Conservation (phyloP, 305 asterid species). For the Salvia sclarea region DNA sequence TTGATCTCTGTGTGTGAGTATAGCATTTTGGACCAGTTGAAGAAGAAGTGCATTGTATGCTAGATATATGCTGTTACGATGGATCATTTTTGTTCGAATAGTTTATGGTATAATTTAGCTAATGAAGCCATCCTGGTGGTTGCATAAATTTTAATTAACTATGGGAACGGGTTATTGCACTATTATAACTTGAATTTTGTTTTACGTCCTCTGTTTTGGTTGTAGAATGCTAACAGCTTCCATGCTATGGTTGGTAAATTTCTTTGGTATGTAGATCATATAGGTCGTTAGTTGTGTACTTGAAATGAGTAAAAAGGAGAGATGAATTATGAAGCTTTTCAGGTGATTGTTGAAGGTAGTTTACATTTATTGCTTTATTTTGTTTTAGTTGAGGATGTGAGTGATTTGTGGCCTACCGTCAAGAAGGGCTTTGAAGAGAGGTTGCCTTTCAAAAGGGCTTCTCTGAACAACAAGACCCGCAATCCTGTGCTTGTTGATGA, state of each 20-base stretch:
- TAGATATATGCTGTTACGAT: slow-evolving; percentile 20
- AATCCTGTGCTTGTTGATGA: slow-evolving; percentile 82
- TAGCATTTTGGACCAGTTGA: slow-evolving; percentile 20
- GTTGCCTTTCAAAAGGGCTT: slow-evolving; percentile 74
- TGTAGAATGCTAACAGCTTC: slow-evolving; percentile 14
- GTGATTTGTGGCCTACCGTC: slow-evolving; percentile 90
- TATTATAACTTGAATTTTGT: slow-evolving; percentile 3
- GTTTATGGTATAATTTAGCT: slow-evolving; percentile 14
- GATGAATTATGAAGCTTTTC: background rate
- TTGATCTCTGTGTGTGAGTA: slow-evolving; percentile 23
- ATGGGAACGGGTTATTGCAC: slow-evolving; percentile 1
- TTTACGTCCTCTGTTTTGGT: background rate
- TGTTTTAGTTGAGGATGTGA: slow-evolving; percentile 93
- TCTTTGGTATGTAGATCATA: background rate
- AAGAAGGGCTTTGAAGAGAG: slow-evolving; percentile 80
- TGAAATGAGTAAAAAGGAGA: background rate
- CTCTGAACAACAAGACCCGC: slow-evolving; percentile 90
- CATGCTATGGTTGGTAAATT: slow-evolving; percentile 14
- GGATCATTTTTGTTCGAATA: slow-evolving; percentile 21
- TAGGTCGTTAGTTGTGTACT: background rate
- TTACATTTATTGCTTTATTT: slow-evolving; percentile 17
- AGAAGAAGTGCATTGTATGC: slow-evolving; percentile 10
- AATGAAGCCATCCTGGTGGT: slow-evolving; percentile 6
- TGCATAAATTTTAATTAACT: slow-evolving; percentile 5
- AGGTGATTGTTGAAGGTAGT: slow-evolving; percentile 11